Evolutionary conservation across 805 yeast genomes (phyloP).

Genomic region (Spathaspora girioi): DNA sequence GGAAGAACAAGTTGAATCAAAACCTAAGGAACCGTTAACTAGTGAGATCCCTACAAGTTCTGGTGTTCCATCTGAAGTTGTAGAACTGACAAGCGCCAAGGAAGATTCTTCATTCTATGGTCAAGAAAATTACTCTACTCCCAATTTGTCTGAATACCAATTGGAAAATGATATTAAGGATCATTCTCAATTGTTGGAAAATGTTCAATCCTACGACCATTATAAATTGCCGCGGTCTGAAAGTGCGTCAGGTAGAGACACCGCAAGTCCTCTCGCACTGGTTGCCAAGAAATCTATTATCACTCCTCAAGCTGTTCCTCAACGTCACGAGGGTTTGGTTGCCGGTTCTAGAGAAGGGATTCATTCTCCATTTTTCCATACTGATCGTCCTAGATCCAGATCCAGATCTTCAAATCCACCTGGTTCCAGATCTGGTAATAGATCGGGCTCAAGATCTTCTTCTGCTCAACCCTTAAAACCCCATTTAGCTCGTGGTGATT

Average conservation of each 20-base stretch:
- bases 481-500: slow-evolving; percentile 74
- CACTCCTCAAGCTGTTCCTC: slow-evolving; percentile 5
- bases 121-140: slow-evolving; percentile 32
- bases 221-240: slow-evolving; percentile 20
- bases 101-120: slow-evolving; percentile 3
- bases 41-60: not conserved
- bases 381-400: slow-evolving; percentile 19
- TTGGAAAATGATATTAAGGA: slow-evolving; percentile 35
- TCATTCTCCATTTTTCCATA: slow-evolving; percentile 32
- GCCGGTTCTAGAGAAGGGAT: slow-evolving; percentile 15
- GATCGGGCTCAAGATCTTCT: slow-evolving; percentile 17
- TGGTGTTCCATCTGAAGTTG: not conserved
- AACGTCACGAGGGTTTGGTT: slow-evolving; percentile 2
- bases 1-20: not conserved
- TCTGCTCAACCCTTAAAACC: slow-evolving; percentile 31
- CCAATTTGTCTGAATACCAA: slow-evolving; percentile 44
- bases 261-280: not conserved
- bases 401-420: slow-evolving; percentile 24
- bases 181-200: slow-evolving; percentile 32
- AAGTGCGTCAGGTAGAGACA: slow-evolving; percentile 11
- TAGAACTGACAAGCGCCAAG: not conserved
- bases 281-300: not conserved
- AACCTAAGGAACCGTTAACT: not conserved
- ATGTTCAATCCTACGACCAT: slow-evolving; percentile 34
- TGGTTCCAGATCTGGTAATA: slow-evolving; percentile 9